phyloP scores from a whole-genome alignment of 139 green algal species.

The Eudorina sp. region DNA sequence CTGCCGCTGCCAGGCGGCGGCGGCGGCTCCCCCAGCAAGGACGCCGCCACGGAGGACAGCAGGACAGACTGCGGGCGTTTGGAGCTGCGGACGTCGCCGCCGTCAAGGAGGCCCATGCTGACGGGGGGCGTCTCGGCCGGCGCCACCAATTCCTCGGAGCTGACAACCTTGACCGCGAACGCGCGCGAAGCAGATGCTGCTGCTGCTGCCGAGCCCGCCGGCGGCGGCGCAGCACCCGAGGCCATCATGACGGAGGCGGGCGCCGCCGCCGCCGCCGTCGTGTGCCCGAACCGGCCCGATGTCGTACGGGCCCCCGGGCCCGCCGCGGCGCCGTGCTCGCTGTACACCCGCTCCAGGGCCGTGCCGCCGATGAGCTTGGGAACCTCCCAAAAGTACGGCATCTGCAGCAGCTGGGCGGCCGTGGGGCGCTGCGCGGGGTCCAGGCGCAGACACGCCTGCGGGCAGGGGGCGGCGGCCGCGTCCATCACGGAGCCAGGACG shows the following conservation, averaged over 20 bases:
- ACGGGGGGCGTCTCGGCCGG: neutral
- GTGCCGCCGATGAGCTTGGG: neutral
- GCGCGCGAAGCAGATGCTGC: neutral
- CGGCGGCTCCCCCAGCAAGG: neutral
- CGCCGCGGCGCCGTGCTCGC: neutral
- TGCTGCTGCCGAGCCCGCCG: neutral
- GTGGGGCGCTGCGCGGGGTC: constrained; percentile 10
- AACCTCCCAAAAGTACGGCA: constrained; percentile 21
- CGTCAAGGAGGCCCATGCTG: neutral
- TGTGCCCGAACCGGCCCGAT: neutral
- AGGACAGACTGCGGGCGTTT: neutral
- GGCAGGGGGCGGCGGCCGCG: no score
- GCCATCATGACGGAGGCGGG: no score
- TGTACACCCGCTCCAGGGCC: constrained; percentile 16
- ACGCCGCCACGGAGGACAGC: constrained; percentile 22
- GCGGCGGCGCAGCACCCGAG: neutral
- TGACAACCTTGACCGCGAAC: neutral
- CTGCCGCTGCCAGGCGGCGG: neutral
- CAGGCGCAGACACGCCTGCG: neutral
- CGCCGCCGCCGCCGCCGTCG: no score
- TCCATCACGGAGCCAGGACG: neutral
- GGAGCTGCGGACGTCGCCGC: neutral
- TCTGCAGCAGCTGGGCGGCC: neutral
- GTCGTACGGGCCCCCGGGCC: neutral
- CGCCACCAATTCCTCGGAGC: neutral